Evolutionary conservation across 208 protist species (phyloP).

Genomic region (Kentomonas sorsogonicus): DNA sequence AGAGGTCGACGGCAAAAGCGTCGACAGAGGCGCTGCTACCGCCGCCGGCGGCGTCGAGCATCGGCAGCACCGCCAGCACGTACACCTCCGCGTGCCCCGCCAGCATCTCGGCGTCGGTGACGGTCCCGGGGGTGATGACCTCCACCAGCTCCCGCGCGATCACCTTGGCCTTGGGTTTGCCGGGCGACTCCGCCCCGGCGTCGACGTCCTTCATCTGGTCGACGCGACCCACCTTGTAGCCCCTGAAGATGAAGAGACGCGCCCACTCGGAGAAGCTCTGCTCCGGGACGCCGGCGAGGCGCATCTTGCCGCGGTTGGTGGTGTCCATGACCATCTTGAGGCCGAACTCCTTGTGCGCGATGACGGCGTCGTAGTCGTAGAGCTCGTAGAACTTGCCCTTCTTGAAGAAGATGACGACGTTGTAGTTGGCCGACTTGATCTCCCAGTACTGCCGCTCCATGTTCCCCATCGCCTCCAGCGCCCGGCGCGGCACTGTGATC

Average conservation of each 20-base stretch:
- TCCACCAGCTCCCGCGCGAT: constrained; percentile 84
- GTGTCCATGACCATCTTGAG: constrained; percentile 89
- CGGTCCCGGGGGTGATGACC: constrained; percentile 89
- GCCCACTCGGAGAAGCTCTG: constrained; percentile 88
- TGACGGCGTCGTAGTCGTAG: constrained; percentile 92
- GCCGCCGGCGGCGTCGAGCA: constrained; percentile 1
- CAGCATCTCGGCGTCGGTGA: constrained; percentile 83
- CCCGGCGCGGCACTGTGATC: constrained; percentile 71
- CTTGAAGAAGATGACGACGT: constrained; percentile 94
- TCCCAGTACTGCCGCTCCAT: constrained; percentile 96
- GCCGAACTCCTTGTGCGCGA: constrained; percentile 90
- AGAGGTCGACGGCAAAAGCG: constrained; percentile 78
- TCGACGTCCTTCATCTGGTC: constrained; percentile 86
- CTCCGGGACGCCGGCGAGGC: constrained; percentile 91
- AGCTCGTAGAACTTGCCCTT: constrained; percentile 97
- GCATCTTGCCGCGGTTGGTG: constrained; percentile 88
- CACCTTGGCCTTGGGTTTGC: constrained; percentile 38
- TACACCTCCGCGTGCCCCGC: constrained; percentile 64
- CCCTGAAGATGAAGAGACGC: constrained; percentile 87
- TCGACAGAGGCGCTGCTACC: constrained; percentile 24
- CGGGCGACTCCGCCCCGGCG: constrained; percentile 8
- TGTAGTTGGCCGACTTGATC: constrained; percentile 90
- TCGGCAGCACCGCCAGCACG: constrained; percentile 49
- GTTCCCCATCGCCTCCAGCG: constrained; percentile 75
- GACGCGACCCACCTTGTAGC: constrained; percentile 91